A percentile compares a stretch with the other conserved stretches of the same genome.
Evolutionary conservation across 257 asterid species (phyloP).

Genomic region (Echium plantagineum): DNA sequence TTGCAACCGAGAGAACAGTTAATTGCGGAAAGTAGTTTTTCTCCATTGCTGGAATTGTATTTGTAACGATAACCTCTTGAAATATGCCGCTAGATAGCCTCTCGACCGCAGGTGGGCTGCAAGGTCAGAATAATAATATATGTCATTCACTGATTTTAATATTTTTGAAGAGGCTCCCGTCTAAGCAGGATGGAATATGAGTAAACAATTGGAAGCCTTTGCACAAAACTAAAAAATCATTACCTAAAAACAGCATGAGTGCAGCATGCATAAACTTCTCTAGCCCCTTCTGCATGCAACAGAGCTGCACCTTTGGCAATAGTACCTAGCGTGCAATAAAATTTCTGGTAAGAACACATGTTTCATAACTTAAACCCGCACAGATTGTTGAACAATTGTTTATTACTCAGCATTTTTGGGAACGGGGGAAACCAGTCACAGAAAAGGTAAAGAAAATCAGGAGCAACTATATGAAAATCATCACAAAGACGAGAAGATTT

Average conservation of each 20-base stretch:
- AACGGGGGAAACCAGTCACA: not conserved
- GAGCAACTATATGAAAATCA: not conserved
- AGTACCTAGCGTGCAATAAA: slow-evolving; percentile 52
- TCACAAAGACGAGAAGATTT: not conserved
- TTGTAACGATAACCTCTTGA: slow-evolving; percentile 88
- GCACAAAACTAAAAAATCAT: not conserved
- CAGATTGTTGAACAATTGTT: not conserved
- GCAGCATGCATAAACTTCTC: slow-evolving; percentile 94
- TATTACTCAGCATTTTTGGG: not conserved
- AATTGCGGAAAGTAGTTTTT: slow-evolving; percentile 71
- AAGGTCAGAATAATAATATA: slow-evolving; percentile 8
- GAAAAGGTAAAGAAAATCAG: too few relatives aligned
- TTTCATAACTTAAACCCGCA: not conserved
- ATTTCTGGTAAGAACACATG: slow-evolving; percentile 5
- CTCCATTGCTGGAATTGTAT: slow-evolving; percentile 73
- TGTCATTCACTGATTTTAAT: not conserved
- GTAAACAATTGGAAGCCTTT: not conserved
- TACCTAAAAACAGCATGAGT: slow-evolving; percentile 97
- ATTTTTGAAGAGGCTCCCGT: too few relatives aligned
- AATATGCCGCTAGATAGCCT: slow-evolving; percentile 84
- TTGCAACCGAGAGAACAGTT: slow-evolving; percentile 84
- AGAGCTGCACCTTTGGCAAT: slow-evolving; percentile 91
- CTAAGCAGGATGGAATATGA: too few relatives aligned
- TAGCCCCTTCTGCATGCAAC: slow-evolving; percentile 85
- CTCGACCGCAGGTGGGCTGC: slow-evolving; percentile 93